phyloP scores from a whole-genome alignment of 371 early-diverging fungal species.

The Mucor saturninus region DNA sequence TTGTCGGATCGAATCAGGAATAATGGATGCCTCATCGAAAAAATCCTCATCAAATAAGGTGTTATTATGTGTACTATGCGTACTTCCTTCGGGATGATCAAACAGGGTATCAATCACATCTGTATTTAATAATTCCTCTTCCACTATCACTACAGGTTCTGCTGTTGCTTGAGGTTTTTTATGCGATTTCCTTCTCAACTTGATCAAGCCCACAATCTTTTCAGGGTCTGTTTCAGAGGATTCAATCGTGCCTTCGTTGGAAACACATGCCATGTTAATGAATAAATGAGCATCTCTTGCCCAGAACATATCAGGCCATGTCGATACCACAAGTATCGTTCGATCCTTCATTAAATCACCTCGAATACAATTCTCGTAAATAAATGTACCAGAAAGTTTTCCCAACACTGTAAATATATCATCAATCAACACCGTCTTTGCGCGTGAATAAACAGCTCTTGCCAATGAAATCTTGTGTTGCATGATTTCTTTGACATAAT shows the following conservation, averaged over 20 bases:
- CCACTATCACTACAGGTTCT: background rate
- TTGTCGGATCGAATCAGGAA: conserved; percentile 38
- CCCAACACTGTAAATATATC: conserved; percentile 70
- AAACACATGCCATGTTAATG: conserved; percentile 34
- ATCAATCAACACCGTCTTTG: conserved; percentile 70
- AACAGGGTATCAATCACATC: conserved; percentile 41
- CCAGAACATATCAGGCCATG: conserved; percentile 70
- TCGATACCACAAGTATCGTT: conserved; percentile 80
- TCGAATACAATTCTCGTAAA: conserved; percentile 68
- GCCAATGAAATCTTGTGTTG: conserved; percentile 76
- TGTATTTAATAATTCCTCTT: background rate
- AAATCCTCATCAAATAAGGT: conserved; percentile 38
- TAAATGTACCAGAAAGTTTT: conserved; percentile 65
- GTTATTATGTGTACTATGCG: conserved; percentile 13
- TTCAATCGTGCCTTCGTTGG: background rate
- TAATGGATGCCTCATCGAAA: conserved; percentile 41
- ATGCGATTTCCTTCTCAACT: conserved; percentile 4
- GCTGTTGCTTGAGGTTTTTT: background rate
- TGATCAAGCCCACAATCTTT: conserved; percentile 19
- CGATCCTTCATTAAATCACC: conserved; percentile 71
- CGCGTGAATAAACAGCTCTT: conserved; percentile 72
- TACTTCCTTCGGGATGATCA: conserved; percentile 24
- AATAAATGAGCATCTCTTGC: conserved; percentile 72
- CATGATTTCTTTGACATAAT: conserved; percentile 56
- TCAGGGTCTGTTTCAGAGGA: conserved; percentile 18